Evolutionary conservation across 441 rosid genomes (phyloP), one percentile per base, ranked within the genome.

Genomic region (Erodium texanum): DNA sequence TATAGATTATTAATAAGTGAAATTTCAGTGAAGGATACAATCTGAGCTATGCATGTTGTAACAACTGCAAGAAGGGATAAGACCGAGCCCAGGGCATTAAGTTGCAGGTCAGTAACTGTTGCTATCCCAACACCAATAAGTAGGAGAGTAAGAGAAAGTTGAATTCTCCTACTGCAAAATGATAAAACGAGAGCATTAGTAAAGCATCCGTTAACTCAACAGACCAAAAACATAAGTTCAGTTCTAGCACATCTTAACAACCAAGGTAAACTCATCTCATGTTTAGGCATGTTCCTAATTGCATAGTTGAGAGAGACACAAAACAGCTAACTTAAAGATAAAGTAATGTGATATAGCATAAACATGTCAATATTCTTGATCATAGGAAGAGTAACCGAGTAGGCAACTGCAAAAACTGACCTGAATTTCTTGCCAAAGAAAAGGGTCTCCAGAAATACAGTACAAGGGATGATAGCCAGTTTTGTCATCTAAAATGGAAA

Each of bases 31-130:
- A 76, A 81, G 89, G 89, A 80, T 91, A 94, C 99, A 76, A 94
- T 94, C 80, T 94, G 99, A 38, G 96, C 97, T 68, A 94, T 91
- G 54, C 97, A 94, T 65, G 99, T 94, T 11, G 97, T 94, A 27
- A 74, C 71, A 14, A 94, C 88, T 78, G 99, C 99, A 11, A 94
- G 90, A 54, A 81, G 77, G 11, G 99, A 91, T 41, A 94, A 83
- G 70, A 88, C 71, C 9, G 99, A 78, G 10, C 99, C 99, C 0
- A 94, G 65, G 65, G 75, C 64, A 62, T 94, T 94, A 75, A 94
- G 99, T 82, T 94, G 99, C 64, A 94, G 90, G 80, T 94, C 97
- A n/a, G 99, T 91, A 43, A 94, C 77, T 2, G 99, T 89, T 36
- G 99, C 99, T 67, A 94, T 81, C 43, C 90, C 97, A 77, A 94